phyloP scores from a whole-genome alignment of 805 yeast species.

The Lachancea meyersii region DNA sequence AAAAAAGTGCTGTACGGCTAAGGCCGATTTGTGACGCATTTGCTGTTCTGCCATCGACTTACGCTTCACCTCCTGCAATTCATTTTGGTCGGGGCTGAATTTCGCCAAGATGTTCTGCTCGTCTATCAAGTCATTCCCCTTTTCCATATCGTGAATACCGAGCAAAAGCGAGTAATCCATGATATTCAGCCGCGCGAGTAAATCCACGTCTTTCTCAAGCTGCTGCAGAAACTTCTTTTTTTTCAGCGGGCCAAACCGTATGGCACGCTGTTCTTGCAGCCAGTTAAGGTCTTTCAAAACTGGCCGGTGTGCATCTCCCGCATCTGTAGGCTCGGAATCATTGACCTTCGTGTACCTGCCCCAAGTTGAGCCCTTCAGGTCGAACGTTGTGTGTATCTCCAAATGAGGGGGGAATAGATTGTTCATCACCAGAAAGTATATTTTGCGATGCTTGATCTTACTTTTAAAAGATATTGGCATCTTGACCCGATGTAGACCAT shows the following conservation, averaged over 20 bases:
- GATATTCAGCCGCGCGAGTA: conserved; percentile 68
- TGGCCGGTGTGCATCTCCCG: conserved; percentile 27
- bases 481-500: conserved; percentile 89
- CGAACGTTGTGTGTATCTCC: conserved; percentile 79
- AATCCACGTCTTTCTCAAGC: conserved; percentile 63
- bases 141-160: conserved; percentile 75
- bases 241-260: conserved; percentile 73
- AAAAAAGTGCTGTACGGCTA: conserved; percentile 39
- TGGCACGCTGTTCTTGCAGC: conserved; percentile 56
- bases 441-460: conserved; percentile 50
- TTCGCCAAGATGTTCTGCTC: conserved; percentile 12
- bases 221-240: conserved; percentile 57
- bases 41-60: conserved; percentile 32
- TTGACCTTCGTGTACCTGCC: conserved; percentile 55
- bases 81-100: conserved; percentile 26
- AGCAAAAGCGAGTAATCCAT: conserved; percentile 93
- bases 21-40: conserved; percentile 4
- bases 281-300: conserved; percentile 87
- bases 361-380: conserved; percentile 86
- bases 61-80: conserved; percentile 15
- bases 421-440: conserved; percentile 94
- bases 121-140: conserved; percentile 41
- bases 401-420: conserved; percentile 91
- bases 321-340: conserved; percentile 11
- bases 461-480: conserved; percentile 55